Conservation (phyloP, 371 early-diverging fungal species). For the Circinella minor region DNA sequence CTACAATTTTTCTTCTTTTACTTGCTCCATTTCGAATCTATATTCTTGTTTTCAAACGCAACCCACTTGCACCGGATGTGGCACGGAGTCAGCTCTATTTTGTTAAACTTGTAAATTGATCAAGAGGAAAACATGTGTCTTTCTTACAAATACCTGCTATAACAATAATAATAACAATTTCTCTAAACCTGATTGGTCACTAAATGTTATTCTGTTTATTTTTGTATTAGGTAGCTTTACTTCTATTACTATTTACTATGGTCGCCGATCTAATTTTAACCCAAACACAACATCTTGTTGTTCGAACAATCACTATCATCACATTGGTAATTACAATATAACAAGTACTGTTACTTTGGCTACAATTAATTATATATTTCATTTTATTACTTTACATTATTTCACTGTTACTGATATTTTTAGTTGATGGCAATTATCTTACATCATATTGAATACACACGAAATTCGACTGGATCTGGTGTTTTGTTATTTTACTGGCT, state of each 20-base stretch:
- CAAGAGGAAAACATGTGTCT: neutral
- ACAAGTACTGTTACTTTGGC: neutral
- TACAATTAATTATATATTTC: neutral
- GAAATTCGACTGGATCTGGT: conserved; percentile 68
- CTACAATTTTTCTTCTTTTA: neutral
- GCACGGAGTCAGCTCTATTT: conserved; percentile 2
- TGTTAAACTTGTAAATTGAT: conserved; percentile 1
- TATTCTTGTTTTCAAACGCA: neutral
- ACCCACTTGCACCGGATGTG: conserved; percentile 2
- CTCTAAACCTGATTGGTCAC: neutral
- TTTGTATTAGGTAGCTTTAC: neutral
- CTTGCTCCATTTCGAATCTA: conserved; percentile 5
- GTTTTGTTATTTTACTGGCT: conserved; percentile 83
- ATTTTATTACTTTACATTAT: conserved; percentile 12
- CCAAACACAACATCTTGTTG: neutral
- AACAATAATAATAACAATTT: neutral
- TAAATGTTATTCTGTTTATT: neutral
- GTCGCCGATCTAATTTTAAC: conserved; percentile 7
- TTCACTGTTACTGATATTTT: no score
- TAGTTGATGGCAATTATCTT: conserved; percentile 61
- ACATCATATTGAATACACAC: conserved; percentile 72
- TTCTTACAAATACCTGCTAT: neutral
- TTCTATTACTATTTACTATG: conserved; percentile 1
- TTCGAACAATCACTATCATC: conserved; percentile 1
- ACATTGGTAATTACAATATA: neutral